phyloP scores from a whole-genome alignment of 1,284 basidiomycete genomes.

The Rhodotorula sp. region DNA sequence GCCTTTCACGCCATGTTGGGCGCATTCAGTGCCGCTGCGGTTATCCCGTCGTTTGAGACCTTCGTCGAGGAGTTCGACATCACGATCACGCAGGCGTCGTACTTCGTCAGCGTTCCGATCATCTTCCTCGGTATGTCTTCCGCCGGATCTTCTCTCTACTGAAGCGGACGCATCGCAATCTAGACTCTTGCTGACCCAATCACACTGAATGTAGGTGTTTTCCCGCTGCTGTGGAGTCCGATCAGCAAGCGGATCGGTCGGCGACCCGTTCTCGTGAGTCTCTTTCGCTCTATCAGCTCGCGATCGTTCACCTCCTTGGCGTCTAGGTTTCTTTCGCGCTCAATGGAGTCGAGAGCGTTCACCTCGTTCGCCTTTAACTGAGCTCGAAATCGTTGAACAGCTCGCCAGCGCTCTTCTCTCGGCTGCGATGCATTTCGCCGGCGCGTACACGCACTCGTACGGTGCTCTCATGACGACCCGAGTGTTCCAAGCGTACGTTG shows the following conservation, averaged over 20 bases:
- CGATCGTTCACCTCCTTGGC: too few relatives aligned
- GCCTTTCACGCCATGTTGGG: conserved; percentile 28
- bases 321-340: not conserved
- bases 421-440: conserved; percentile 23
- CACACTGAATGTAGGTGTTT: not conserved
- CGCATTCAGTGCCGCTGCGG: conserved; percentile 4
- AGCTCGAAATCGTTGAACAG: not conserved
- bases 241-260: conserved; percentile 29
- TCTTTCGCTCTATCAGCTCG: too few relatives aligned
- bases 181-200: too few relatives aligned
- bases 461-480: conserved; percentile 33
- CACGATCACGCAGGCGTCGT: conserved; percentile 26
- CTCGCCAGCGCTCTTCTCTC: conserved; percentile 15
- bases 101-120: conserved; percentile 25
- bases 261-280: conserved; percentile 28
- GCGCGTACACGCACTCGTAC: conserved; percentile 29
- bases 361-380: too few relatives aligned
- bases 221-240: conserved; percentile 26
- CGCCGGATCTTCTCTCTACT: too few relatives aligned
- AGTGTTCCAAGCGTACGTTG: conserved; percentile 26
- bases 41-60: conserved; percentile 30
- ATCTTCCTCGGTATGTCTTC: conserved; percentile 22
- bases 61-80: conserved; percentile 22
- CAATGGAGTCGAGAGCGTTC: not conserved
- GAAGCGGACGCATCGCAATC: too few relatives aligned